Base-by-base conservation (phyloP, 2,329 filamentous ascomycete species). In the Macroventuria anomochaeta region DNA sequence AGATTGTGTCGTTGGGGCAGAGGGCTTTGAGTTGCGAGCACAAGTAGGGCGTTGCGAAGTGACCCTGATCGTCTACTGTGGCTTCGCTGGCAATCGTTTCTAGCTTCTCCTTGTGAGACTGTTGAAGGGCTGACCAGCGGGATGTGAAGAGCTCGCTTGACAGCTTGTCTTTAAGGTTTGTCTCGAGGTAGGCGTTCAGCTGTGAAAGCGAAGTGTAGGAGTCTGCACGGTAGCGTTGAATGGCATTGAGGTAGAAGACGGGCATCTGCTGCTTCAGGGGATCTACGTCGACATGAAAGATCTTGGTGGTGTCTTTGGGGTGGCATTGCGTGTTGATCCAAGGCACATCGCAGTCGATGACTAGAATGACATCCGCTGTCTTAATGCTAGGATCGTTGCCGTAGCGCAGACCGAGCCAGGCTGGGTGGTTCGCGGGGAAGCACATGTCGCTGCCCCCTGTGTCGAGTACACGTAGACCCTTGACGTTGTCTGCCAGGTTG, bases 341-440 rank as follows among this genome's bases (percentile, higher is more conserved):
- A 0, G 93, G 93, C 0, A 96, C 91, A 68, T 97, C 93, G 59
- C 91, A 96, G 73, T 97, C 89, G 20, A 96, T 70, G 2, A 96
- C 88, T 1, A 97, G 62, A 54, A 97, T 96, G 10, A 91, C 84
- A 71, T 97, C 93, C 0, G 93, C 91, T 0, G 85, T 85, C 53
- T 81, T 83, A 69, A 96, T 90, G 34, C 81, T 80, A 2, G 90
- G 85, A 44, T 96, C 89, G 2, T 84, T 81, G 3, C 91, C 91
- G 64, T 87, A 96, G 36, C 86, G 82, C 44, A 95, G 73, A 2
- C 93, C 77, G 2, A 81, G 72, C 79, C 79, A 81, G 6, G 72
- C 79, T 3, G 77, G 85, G 63, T 92, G 88, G 47, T 74, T 72
- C 15, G 70, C 73, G 34, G 63, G 89, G 75, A 93, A 92, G 67